Base-by-base conservation (phyloP, 495 filamentous ascomycete species). In the Aspergillus steynii region DNA sequence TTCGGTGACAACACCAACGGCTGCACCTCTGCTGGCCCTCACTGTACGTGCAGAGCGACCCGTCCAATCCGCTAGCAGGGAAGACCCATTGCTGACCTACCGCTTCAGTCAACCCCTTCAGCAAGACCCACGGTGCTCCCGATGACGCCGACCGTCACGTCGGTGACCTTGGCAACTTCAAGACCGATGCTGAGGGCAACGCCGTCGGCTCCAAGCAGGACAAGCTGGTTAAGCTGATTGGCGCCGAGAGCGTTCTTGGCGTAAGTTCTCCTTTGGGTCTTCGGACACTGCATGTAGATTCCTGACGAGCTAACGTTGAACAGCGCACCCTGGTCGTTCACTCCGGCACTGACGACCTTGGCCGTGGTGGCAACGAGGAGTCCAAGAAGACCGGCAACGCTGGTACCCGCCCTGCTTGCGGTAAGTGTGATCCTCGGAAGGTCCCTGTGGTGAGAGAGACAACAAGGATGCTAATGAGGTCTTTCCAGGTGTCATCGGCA, bases 1-100 rank as follows among this genome's bases (percentile, higher is more conserved):
- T 99, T 96, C 72, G 95, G 96, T 77, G 95, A 97, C 86, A 98
- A 97, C 85, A 97, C 96, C 83, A 99, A 98, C 80, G 95, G 96
- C 76, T 99, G 95, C 88, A 98, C 95, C 59, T 93, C 89, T 61
- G 95, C 95, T 55, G 95, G 95, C 49, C 93, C 95, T 68, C 95
- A 99, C 80, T 98, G 92, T 95, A 85, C 71, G 90, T 78, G 29
- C 4, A 25, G 37, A 42, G 14, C 3, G 37, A 14, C 37, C 37
- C 37, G 9, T 42, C 37, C 6, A 34, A 1, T 15, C 37, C 37
- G 37, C 12, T 42, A 15, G 37, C 37, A 14, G 14, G 37, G 20
- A 8, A 42, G 37, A 10, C 37, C 9, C 7, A 42, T 14, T 42
- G 37, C 37, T 42, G 9, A 42, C 37, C 12, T 42, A 10, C 37